Base-by-base conservation (phyloP, 441 rosid genomes). In the Hypseocharis bilobata region DNA sequence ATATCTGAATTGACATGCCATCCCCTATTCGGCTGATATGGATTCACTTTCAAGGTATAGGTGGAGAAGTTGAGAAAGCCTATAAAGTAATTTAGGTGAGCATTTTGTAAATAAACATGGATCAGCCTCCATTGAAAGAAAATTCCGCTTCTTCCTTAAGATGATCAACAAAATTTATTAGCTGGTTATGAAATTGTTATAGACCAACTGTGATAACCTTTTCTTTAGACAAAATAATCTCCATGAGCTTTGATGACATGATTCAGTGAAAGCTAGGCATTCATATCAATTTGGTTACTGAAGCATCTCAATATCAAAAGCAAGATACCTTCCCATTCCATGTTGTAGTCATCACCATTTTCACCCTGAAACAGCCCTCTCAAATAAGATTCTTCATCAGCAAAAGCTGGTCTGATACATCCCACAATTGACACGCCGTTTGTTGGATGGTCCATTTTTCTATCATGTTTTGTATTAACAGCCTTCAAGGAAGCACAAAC, bases 381-480 rank as follows among this genome's bases (percentile, higher is more conserved):
- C 70, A 89, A 73, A 76, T 84, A 82, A 16, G 81, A 74, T 69
- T 82, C 96, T 78, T 92, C 98, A 64, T 88, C 93, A 23, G 78
- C 77, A 82, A 84, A 91, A 59, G 85, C 83, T 14, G 96, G 94
- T 70, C 92, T 77, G 22, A 91, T 84, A 80, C 86, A 88, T 17
- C 90, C 93, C 34, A 85, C 69, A 72, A 92, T 83, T 40, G 96
- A 85, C 25, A 89, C 87, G 64, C 92, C 94, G 80, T 92, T 92
- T 67, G 96, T 85, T 6, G 96, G 93, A 76, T 79, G 72, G 75
- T 82, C 87, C 90, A 85, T 85, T 75, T 79, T 80, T 72, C 70
- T 83, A 69, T 75, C 80, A 72, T 77, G 79, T 70, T 84, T 88
- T 75, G 66, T 51, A 34, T 71, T 73, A 65, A 77, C 72, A 30